Conservation (phyloP, 2,329 filamentous ascomycete genomes). For the Corynespora cassiicola region DNA sequence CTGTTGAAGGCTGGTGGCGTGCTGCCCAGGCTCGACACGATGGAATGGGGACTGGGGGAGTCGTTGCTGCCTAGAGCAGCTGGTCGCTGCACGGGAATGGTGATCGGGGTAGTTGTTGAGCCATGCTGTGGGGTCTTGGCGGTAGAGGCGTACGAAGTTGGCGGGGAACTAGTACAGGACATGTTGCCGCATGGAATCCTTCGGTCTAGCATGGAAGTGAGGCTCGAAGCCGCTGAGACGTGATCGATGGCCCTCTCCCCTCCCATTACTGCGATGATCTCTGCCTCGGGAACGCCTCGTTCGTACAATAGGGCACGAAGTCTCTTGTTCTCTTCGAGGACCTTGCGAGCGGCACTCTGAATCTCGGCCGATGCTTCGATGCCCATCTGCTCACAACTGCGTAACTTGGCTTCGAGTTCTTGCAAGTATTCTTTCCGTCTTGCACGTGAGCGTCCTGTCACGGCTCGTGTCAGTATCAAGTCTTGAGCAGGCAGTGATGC, state of each 20-base stretch:
- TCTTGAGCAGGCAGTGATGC: too few relatives aligned
- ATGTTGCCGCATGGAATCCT: slow-evolving; percentile 28
- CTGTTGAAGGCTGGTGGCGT: slow-evolving; percentile 31
- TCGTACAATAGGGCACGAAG: slow-evolving; percentile 66
- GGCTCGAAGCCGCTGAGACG: slow-evolving; percentile 29
- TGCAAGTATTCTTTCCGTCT: slow-evolving; percentile 75
- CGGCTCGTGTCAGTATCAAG: too few relatives aligned
- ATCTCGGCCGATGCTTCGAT: slow-evolving; percentile 75
- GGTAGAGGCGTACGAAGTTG: slow-evolving; percentile 4
- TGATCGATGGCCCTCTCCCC: slow-evolving; percentile 35
- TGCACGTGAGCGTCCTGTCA: slow-evolving; percentile 70
- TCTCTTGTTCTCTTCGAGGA: slow-evolving; percentile 72
- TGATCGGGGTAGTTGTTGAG: slow-evolving; percentile 26
- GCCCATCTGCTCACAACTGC: slow-evolving; percentile 68
- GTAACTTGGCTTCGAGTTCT: slow-evolving; percentile 70
- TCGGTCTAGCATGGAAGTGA: slow-evolving; percentile 39
- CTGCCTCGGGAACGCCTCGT: slow-evolving; percentile 63
- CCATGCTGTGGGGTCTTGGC: slow-evolving; percentile 22
- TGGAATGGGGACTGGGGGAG: slow-evolving; percentile 38
- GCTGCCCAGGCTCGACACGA: slow-evolving; percentile 39
- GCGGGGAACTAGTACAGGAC: slow-evolving; percentile 25
- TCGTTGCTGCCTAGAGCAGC: slow-evolving; percentile 31
- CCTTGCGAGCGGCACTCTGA: slow-evolving; percentile 71
- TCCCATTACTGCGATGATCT: slow-evolving; percentile 50
- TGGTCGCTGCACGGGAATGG: slow-evolving; percentile 27